phyloP scores from a whole-genome alignment of 2,329 filamentous ascomycete genomes.

The Fusarium sarcochroum region DNA sequence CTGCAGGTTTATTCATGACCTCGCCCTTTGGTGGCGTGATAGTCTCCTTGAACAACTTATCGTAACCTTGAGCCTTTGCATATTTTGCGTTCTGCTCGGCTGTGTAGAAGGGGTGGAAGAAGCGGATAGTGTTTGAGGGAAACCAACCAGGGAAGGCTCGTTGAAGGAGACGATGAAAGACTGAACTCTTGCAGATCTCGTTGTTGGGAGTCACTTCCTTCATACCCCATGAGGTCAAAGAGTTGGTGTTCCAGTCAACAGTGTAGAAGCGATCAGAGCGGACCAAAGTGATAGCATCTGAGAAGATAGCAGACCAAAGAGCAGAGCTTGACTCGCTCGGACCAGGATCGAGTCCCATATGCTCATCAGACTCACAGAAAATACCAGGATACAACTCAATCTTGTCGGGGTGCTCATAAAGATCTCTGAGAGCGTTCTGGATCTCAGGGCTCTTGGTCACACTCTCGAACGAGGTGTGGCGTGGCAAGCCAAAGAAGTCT shows the following conservation, averaged over 20 bases:
- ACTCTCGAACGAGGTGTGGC: constrained; percentile 67
- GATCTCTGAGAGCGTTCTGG: constrained; percentile 45
- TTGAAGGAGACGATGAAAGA: constrained; percentile 43
- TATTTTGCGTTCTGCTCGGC: constrained; percentile 38
- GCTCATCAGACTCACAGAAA: constrained; percentile 70
- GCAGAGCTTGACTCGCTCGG: constrained; percentile 70
- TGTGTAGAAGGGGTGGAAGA: constrained; percentile 45
- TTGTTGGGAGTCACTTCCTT: constrained; percentile 42
- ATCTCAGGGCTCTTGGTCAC: constrained; percentile 17
- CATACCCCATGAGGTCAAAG: constrained; percentile 52
- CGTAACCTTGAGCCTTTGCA: constrained; percentile 38
- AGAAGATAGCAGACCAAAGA: constrained; percentile 76
- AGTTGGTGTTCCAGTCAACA: constrained; percentile 57
- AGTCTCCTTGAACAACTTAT: constrained; percentile 5
- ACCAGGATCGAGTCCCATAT: no score
- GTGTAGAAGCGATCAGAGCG: constrained; percentile 78
- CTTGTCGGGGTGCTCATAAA: constrained; percentile 73
- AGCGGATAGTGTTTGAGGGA: constrained; percentile 34
- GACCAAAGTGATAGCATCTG: constrained; percentile 78
- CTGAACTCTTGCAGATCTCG: constrained; percentile 38
- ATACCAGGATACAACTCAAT: constrained; percentile 76
- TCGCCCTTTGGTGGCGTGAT: no score
- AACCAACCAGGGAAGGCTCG: constrained; percentile 45
- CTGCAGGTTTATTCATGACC: no score
- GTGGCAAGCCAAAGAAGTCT: constrained; percentile 70